phyloP scores from a whole-genome alignment of 257 asterid species.

The Thymus quinquecostatus region DNA sequence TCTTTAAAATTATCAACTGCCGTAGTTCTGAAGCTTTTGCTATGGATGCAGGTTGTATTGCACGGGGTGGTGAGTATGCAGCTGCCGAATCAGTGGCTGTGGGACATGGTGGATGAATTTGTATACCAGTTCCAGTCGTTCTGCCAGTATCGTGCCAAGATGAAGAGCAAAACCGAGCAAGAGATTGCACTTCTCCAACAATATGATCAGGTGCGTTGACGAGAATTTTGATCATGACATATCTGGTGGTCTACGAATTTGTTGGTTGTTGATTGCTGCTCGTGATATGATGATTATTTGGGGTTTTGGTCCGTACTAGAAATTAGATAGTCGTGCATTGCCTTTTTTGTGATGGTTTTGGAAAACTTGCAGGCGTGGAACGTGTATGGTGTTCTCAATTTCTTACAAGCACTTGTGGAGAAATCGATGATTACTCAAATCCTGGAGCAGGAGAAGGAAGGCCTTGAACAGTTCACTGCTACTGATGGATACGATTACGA shows the following conservation, averaged over 20 bases:
- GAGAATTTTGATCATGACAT: slow-evolving; percentile 4
- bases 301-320: neutral
- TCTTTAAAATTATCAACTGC: neutral
- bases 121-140: slow-evolving; percentile 95
- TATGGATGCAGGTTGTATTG: slow-evolving; percentile 67
- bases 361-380: slow-evolving; percentile 71
- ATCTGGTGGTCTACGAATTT: neutral
- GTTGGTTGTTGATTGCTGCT: neutral
- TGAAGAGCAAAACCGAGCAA: slow-evolving; percentile 88
- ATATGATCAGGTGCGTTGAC: slow-evolving; percentile 59
- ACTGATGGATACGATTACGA: slow-evolving; percentile 92
- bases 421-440: slow-evolving; percentile 82
- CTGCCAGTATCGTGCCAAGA: slow-evolving; percentile 95
- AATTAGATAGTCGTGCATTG: neutral
- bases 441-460: slow-evolving; percentile 87
- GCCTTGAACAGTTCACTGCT: slow-evolving; percentile 86
- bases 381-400: slow-evolving; percentile 93
- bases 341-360: neutral
- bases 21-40: neutral
- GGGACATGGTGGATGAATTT: slow-evolving; percentile 99
- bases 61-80: slow-evolving; percentile 96
- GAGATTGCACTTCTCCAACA: slow-evolving; percentile 83
- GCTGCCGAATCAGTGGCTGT: slow-evolving; percentile 97
- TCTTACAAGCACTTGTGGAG: slow-evolving; percentile 91
- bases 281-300: neutral